Base-by-base conservation (phyloP, 2,329 filamentous ascomycete genomes). In the Blumeria hordei region DNA sequence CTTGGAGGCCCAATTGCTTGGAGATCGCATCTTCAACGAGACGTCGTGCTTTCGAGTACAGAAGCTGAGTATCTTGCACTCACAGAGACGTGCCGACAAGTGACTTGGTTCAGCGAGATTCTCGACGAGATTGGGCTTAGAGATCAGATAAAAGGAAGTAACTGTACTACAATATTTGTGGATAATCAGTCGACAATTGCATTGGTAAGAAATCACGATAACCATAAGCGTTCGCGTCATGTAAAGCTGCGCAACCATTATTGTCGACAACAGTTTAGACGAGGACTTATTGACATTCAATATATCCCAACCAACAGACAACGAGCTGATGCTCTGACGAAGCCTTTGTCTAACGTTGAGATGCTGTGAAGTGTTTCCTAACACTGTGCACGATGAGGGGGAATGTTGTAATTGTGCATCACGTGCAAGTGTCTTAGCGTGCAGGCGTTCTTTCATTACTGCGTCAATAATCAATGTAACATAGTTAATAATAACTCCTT, bases 1-100 rank as follows among this genome's bases (percentile, higher is more conserved):
- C 43, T 45, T 18, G 43, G 43, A 16, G 47, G 47, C 8, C 21
- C 47, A 5, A 33, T 50, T 12, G 32, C 11, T 11, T 50, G 6
- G 47, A 50, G 18, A 34, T 33, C 43, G 43, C 43, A 45, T 45
- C 43, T 33, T 50, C 47, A 50, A 33, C 21, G 47, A 50, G 47
- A 50, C 11, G 50, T 53, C 14, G 50, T 39, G 18, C 32, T 53
- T 12, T 53, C 50, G 1, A 39, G 34, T 18, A 53, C 34, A 37
- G 34, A 53, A 53, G 50, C 50, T 21, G 32, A 35, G 33, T 52
- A 52, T 34, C 49, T 52, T 12, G 50, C 50, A 53, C 50, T 53
- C 32, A 39, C n/a, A 37, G 50, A 53, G 50, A 53, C 50, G 35
- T 53, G 50, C 50, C 14, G 34, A 28, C 35, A 39, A 21, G n/a